These are phyloP conservation scores for Melanomma pulvis-pyrius DNA, from an alignment of 495 filamentous ascomycete genomes.

Conservation along the genomic window DNA sequence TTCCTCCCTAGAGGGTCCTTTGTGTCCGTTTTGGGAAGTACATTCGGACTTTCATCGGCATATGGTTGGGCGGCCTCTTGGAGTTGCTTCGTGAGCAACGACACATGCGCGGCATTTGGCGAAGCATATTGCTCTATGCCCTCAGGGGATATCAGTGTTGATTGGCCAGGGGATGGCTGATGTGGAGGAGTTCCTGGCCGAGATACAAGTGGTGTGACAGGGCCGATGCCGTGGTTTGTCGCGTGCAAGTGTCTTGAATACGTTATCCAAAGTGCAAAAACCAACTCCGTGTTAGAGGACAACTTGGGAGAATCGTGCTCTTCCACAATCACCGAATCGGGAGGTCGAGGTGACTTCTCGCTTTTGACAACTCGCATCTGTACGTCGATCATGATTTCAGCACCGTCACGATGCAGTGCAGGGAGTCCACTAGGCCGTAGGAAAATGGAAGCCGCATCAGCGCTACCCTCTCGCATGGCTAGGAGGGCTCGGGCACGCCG, in stretches of 20 bases:
- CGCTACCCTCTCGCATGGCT: constrained; percentile 76
- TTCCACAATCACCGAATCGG: constrained; percentile 54
- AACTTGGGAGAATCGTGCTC: constrained; percentile 49
- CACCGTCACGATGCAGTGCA: constrained; percentile 85
- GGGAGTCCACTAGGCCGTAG: constrained; percentile 77
- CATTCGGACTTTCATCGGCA: constrained; percentile 36
- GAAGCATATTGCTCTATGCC: constrained; percentile 16
- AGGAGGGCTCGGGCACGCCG: constrained; percentile 83
- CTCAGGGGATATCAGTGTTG: constrained; percentile 46
- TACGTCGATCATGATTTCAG: constrained; percentile 87
- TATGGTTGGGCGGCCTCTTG: constrained; percentile 57
- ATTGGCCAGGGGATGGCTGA: constrained; percentile 79
- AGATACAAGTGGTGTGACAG: constrained; percentile 61
- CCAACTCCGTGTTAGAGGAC: constrained; percentile 62
- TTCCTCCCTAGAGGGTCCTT: constrained; percentile 61
- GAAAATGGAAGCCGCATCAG: constrained; percentile 74
- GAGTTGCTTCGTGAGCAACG: constrained; percentile 74
- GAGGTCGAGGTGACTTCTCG: constrained; percentile 57
- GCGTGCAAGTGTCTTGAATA: constrained; percentile 93
- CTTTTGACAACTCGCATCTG: constrained; percentile 96
- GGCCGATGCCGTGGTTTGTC: constrained; percentile 57
- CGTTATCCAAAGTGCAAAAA: constrained; percentile 95
- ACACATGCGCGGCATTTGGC: constrained; percentile 42
- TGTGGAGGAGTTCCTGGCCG: constrained; percentile 67
- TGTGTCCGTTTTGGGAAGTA: constrained; percentile 19